Conservation (phyloP, 2,329 filamentous ascomycete genomes). For the Colletotrichum plurivorum region DNA sequence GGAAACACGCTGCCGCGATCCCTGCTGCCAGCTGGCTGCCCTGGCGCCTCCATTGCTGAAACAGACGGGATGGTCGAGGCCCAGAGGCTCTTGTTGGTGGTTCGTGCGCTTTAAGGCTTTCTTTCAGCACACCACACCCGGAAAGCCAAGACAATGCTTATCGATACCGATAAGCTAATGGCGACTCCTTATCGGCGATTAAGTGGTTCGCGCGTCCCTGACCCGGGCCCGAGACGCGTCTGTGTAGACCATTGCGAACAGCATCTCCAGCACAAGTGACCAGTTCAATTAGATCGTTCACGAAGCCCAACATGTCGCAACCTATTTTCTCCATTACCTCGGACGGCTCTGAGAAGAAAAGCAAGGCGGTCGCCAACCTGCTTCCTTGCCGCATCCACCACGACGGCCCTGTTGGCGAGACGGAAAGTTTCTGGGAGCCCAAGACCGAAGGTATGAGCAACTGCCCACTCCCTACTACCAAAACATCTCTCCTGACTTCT, state of each 20-base stretch:
- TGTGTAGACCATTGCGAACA: background rate
- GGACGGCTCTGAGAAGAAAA: conserved; percentile 39
- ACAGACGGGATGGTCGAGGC: conserved; percentile 18
- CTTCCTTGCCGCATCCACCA: conserved; percentile 87
- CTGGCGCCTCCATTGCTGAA: conserved; percentile 11
- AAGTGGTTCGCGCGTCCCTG: conserved; percentile 15
- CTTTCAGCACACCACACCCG: conserved; percentile 1
- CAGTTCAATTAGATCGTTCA: background rate
- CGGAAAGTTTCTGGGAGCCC: conserved; percentile 80
- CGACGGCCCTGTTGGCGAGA: conserved; percentile 77
- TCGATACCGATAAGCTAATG: conserved; percentile 31
- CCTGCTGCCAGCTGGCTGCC: conserved; percentile 9
- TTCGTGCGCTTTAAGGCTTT: conserved; percentile 8
- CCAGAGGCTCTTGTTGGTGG: conserved; percentile 10
- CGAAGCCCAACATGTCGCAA: conserved; percentile 53
- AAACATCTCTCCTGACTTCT: background rate
- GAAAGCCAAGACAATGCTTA: conserved; percentile 27
- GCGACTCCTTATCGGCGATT: conserved; percentile 25
- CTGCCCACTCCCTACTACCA: background rate
- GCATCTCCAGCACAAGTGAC: background rate
- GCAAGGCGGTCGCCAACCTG: conserved; percentile 74
- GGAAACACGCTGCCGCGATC: background rate
- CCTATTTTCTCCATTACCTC: conserved; percentile 58
- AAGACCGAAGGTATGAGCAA: conserved; percentile 57
- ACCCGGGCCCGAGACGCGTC: conserved; percentile 23